phyloP scores from a whole-genome alignment of 768 basidiomycete genomes.

The Chalciporus pseudorubinellus region DNA sequence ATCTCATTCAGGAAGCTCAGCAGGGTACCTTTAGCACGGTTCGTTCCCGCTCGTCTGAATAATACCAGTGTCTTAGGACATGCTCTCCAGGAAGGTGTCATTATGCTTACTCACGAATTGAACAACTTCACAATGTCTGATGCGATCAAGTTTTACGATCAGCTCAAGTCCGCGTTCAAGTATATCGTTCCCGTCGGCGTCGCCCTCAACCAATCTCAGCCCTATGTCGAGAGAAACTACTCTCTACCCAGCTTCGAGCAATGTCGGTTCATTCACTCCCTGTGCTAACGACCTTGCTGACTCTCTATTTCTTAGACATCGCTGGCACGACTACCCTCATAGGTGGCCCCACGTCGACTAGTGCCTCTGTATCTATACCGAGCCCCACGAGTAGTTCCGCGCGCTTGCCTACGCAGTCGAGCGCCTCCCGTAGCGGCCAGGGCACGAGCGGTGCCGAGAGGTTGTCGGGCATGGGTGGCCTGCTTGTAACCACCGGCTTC shows the following conservation, averaged over 20 bases:
- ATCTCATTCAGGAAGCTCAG: slow-evolving; percentile 46
- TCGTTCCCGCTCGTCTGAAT: slow-evolving; percentile 1
- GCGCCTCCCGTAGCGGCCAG: too few species aligned
- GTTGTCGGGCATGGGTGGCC: too few species aligned
- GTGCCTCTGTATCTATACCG: too few species aligned
- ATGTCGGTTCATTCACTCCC: slow-evolving; percentile 13
- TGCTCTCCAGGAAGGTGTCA: slow-evolving; percentile 41
- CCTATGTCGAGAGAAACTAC: slow-evolving; percentile 49
- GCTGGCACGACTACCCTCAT: too few species aligned
- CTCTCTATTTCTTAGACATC: too few species aligned
- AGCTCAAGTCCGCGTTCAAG: slow-evolving; percentile 44
- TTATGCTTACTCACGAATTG: slow-evolving; percentile 57
- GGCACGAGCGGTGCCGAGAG: too few species aligned
- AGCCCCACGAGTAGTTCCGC: too few species aligned
- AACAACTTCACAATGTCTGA: slow-evolving; percentile 62
- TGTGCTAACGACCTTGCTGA: too few species aligned
- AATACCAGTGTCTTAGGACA: too few species aligned
- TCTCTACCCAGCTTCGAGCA: slow-evolving; percentile 42
- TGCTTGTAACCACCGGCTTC: too few species aligned
- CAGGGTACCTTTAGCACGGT: slow-evolving; percentile 43
- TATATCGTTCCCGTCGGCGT: slow-evolving; percentile 54
- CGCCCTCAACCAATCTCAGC: slow-evolving; percentile 48
- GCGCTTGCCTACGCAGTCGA: too few species aligned
- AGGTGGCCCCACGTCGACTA: too few species aligned
- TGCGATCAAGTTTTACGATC: slow-evolving; percentile 50